A percentile compares a stretch with the other conserved stretches of the same genome.
These are phyloP conservation scores for Suhomyces choctaworum DNA, from an alignment of 1,139 yeast genomes.

Conservation along the genomic window DNA sequence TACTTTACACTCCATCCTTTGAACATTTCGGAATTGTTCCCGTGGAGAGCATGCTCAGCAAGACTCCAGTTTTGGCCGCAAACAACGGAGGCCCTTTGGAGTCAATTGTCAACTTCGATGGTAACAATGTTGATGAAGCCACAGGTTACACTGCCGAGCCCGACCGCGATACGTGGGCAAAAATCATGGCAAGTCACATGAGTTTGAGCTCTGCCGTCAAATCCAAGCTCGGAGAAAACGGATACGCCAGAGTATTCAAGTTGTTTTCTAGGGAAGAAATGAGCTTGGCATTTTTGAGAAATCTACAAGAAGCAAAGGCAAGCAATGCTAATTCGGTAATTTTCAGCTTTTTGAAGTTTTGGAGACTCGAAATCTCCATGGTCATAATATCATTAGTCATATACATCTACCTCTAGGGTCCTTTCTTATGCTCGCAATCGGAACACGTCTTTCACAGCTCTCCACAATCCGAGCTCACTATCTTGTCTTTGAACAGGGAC, in stretches of 20 bases:
- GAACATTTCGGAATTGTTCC: slow-evolving; percentile 99
- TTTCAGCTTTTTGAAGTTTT: slow-evolving; percentile 14
- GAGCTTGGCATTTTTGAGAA: slow-evolving; percentile 50
- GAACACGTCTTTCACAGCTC: slow-evolving; percentile 36
- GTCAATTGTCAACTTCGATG: slow-evolving; percentile 55
- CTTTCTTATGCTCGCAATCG: slow-evolving; percentile 7
- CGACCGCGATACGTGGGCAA: slow-evolving; percentile 62
- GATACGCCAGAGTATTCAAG: slow-evolving; percentile 49
- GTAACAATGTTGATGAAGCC: slow-evolving; percentile 41
- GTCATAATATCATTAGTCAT: slow-evolving; percentile 12
- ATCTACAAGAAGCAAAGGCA: slow-evolving; percentile 18
- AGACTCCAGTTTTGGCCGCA: slow-evolving; percentile 82
- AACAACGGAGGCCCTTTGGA: slow-evolving; percentile 94
- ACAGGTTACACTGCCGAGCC: slow-evolving; percentile 78
- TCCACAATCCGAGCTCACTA: slow-evolving; percentile 27
- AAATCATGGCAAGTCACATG: slow-evolving; percentile 48
- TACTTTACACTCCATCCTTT: slow-evolving; percentile 84
- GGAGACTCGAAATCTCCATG: slow-evolving; percentile 18
- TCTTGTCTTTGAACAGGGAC: slow-evolving; percentile 22
- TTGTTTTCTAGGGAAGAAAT: slow-evolving; percentile 63
- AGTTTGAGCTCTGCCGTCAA: slow-evolving; percentile 31
- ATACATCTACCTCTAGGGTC: slow-evolving; percentile 6
- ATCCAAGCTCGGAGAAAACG: slow-evolving; percentile 46
- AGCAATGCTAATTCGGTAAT: slow-evolving; percentile 4
- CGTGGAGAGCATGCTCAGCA: slow-evolving; percentile 84